phyloP scores from a whole-genome alignment of 441 rosid species.

The Populus trichocarpa region DNA sequence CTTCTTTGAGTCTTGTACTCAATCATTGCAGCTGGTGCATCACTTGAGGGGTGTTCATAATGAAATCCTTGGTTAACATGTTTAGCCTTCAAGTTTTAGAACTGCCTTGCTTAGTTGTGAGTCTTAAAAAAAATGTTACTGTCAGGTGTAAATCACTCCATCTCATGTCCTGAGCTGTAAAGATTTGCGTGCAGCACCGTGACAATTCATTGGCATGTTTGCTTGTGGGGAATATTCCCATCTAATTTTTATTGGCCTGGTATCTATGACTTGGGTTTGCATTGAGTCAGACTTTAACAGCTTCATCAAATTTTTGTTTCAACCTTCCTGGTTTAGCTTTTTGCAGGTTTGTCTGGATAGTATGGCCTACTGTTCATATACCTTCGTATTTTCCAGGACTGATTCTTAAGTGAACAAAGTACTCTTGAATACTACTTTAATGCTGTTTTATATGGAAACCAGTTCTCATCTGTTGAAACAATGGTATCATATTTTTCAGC shows the following conservation, averaged over 20 bases:
- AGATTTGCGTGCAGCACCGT: neutral
- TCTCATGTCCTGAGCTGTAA: neutral
- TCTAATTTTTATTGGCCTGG: neutral
- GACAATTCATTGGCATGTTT: neutral
- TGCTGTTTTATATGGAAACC: neutral
- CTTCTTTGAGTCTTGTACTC: neutral
- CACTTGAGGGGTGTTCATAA: neutral
- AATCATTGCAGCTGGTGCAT: neutral
- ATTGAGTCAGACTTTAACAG: neutral
- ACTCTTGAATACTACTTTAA: neutral
- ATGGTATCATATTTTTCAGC: constrained; percentile 48
- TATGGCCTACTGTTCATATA: neutral
- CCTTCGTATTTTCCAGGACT: neutral
- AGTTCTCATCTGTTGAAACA: neutral
- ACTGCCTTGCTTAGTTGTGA: neutral
- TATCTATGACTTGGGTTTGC: neutral
- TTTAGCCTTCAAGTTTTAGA: neutral
- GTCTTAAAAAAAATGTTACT: neutral
- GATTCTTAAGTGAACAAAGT: neutral
- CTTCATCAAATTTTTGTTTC: neutral
- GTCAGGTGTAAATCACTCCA: neutral
- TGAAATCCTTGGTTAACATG: neutral
- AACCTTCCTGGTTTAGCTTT: neutral
- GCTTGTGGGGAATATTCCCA: neutral
- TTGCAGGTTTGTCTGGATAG: neutral